phyloP scores from a whole-genome alignment of 495 filamentous ascomycete genomes.

The Neurospora sp. region DNA sequence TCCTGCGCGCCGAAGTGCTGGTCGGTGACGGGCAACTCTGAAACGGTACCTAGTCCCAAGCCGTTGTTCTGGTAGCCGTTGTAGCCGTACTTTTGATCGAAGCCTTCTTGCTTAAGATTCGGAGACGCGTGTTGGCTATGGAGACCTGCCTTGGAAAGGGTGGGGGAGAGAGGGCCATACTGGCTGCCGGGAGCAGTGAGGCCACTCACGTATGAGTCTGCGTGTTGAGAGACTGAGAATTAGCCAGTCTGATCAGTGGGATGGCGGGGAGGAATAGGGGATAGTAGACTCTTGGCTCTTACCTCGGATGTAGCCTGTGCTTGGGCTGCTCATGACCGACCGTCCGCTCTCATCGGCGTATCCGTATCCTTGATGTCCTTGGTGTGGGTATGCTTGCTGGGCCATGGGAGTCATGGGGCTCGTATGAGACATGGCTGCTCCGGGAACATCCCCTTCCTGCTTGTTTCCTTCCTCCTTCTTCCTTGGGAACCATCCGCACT shows the following conservation, averaged over 20 bases:
- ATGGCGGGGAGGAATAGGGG: not conserved
- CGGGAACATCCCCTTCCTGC: not conserved
- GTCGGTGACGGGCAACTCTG: not conserved
- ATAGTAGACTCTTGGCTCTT: not conserved
- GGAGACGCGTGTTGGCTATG: not conserved
- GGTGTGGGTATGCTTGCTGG: not conserved
- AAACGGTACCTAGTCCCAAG: not conserved
- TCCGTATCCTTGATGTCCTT: not conserved
- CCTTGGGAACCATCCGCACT: slow-evolving; percentile 2
- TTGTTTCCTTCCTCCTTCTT: not conserved
- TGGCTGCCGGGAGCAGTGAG: not conserved
- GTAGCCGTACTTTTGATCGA: not conserved
- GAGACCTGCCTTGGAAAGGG: not conserved
- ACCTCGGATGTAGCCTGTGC: not conserved
- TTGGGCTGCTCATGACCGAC: not conserved
- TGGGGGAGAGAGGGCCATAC: not conserved
- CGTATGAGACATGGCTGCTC: not conserved
- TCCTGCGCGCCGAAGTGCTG: not conserved
- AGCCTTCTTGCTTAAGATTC: not conserved
- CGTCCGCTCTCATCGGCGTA: not conserved
- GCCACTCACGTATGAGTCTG: not conserved
- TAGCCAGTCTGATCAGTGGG: not conserved
- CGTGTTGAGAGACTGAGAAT: not conserved
- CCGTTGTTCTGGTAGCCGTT: not conserved
- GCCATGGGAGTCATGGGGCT: not conserved